Percentiles rank a stretch among this genome's conserved stretches.
phyloP scores from a whole-genome alignment of 202 grass and related monocot genomes.

The Saccharum hybrid region DNA sequence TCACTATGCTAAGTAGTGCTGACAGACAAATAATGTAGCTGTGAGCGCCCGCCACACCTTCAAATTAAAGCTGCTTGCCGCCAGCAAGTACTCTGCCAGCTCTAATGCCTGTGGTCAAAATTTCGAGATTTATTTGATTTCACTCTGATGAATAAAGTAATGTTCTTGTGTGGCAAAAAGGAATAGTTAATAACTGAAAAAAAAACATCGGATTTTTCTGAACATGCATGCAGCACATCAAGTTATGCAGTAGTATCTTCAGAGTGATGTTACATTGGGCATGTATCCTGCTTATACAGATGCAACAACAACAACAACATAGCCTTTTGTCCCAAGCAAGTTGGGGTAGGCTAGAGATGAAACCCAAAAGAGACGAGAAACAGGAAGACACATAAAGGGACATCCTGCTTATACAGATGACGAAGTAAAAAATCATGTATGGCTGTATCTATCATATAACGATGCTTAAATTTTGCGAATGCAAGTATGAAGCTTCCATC shows the following conservation, averaged over 20 bases:
- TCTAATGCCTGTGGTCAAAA: not conserved
- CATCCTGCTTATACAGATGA: not conserved
- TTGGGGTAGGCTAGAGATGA: too few relatives aligned
- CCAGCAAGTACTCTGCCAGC: not conserved
- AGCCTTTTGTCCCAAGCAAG: too few relatives aligned
- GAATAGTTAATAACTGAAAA: not conserved
- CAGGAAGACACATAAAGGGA: too few relatives aligned
- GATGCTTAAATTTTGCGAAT: conserved; percentile 13
- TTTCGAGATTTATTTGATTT: not conserved
- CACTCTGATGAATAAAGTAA: not conserved
- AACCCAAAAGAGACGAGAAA: too few relatives aligned
- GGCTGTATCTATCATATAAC: conserved; percentile 34
- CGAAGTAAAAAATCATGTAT: not conserved
- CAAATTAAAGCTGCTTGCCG: not conserved
- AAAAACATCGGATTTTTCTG: not conserved
- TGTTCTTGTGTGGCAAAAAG: too few relatives aligned
- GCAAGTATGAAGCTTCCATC: conserved; percentile 42
- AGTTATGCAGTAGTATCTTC: not conserved
- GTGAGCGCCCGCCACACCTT: conserved; percentile 6
- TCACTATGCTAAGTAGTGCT: conserved; percentile 28
- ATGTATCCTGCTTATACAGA: not conserved
- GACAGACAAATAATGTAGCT: conserved; percentile 14
- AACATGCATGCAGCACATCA: not conserved
- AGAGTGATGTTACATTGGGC: not conserved
- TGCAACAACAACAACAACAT: too few relatives aligned